Conservation (phyloP, 495 filamentous ascomycete species). For the Aspergillus avenaceus region DNA sequence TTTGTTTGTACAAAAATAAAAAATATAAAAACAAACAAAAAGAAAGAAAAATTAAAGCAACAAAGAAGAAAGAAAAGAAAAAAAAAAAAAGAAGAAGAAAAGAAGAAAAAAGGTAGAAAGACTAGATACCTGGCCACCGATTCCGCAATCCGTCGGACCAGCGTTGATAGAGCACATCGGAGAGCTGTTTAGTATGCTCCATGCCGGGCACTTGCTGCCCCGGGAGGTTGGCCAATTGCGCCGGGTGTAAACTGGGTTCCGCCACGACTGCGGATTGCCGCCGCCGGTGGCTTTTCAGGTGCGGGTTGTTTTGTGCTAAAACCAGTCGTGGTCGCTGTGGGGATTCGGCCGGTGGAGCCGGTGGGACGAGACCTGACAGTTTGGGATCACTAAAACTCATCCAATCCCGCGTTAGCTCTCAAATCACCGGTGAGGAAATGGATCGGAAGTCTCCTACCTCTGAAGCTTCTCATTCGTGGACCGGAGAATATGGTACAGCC, state of each 20-base stretch:
- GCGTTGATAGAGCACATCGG: constrained; percentile 82
- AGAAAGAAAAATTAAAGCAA: constrained; percentile 6
- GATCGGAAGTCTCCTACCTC: constrained; percentile 27
- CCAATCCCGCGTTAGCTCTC: constrained; percentile 12
- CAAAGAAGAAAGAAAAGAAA: neutral
- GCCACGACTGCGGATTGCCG: constrained; percentile 54
- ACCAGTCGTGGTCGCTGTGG: constrained; percentile 61
- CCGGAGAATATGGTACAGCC: constrained; percentile 77
- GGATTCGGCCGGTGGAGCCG: constrained; percentile 36
- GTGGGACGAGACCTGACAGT: constrained; percentile 44
- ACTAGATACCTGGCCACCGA: constrained; percentile 64
- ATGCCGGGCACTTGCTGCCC: constrained; percentile 62
- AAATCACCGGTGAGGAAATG: neutral
- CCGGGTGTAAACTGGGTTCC: constrained; percentile 31
- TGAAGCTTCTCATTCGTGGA: constrained; percentile 60
- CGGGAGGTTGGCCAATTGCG: constrained; percentile 37
- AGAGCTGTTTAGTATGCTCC: constrained; percentile 86
- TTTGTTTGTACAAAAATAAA: neutral
- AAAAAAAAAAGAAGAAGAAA: neutral
- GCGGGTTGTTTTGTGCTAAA: constrained; percentile 77
- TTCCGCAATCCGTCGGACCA: constrained; percentile 83
- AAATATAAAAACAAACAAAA: constrained; percentile 1
- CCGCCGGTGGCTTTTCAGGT: constrained; percentile 71
- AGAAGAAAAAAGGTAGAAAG: neutral
- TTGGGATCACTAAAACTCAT: constrained; percentile 51